phyloP scores from a whole-genome alignment of 1,284 basidiomycete species.

The Earliella scabrosa region DNA sequence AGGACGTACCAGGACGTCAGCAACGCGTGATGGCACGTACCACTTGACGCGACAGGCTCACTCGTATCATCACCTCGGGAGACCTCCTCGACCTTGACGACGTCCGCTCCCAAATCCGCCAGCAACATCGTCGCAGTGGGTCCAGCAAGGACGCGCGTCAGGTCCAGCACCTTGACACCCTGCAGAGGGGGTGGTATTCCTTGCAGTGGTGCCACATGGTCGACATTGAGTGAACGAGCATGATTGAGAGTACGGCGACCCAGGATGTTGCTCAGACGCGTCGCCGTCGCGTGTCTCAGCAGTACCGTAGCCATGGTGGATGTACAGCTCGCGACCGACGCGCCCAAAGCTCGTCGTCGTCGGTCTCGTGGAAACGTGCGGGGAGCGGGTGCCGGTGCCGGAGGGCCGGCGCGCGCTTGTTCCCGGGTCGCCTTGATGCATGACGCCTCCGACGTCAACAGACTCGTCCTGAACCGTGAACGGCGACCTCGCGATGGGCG shows the following conservation, averaged over 20 bases:
- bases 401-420: slow-evolving; percentile 8
- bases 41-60: slow-evolving; percentile 37
- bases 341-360: slow-evolving; percentile 3
- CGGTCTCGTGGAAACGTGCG: background rate
- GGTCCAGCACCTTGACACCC: slow-evolving; percentile 83
- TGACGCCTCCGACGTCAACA: background rate
- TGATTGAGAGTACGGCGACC: background rate
- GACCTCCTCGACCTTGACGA: slow-evolving; percentile 89
- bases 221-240: slow-evolving; percentile 10
- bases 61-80: slow-evolving; percentile 90
- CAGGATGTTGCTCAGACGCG: background rate
- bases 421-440: too few species aligned
- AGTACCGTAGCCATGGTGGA: slow-evolving; percentile 11
- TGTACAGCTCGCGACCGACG: background rate
- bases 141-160: slow-evolving; percentile 89
- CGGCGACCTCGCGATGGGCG: background rate
- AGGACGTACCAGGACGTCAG: slow-evolving; percentile 7
- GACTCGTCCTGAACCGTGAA: background rate
- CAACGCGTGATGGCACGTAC: slow-evolving; percentile 5
- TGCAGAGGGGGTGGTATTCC: slow-evolving; percentile 80
- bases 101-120: slow-evolving; percentile 88
- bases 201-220: slow-evolving; percentile 8
- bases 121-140: slow-evolving; percentile 91
- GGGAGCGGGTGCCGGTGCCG: slow-evolving; percentile 1
- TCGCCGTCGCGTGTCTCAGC: background rate